Base-by-base conservation (phyloP, 2,329 filamentous ascomycete species). In the Geosmithia morbida region DNA sequence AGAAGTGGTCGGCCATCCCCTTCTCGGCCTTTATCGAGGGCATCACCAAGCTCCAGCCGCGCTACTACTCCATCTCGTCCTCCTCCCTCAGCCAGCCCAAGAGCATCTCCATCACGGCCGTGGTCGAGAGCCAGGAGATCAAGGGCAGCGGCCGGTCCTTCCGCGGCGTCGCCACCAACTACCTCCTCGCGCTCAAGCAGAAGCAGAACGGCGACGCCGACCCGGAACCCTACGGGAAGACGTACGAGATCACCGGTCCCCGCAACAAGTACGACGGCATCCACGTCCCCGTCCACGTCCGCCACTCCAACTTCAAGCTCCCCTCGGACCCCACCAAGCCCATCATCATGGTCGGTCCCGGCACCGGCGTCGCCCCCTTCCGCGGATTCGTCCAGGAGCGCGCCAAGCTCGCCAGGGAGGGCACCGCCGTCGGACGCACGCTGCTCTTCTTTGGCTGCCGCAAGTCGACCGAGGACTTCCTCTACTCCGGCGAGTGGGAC, bases 41-140 rank as follows among this genome's bases (percentile, higher is more conserved):
- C 54, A 67, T 98, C 51, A 86, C 82, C 67, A 97, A 96, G 72
- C 80, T 98, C 49, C 92, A 98, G 66, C 90, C 92, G 40, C 87
- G 92, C 45, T 98, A 97, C 74, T 98, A 98, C 72, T 98, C 94
- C 45, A 98, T 98, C 64, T 98, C 92, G 2, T 98, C 94, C 1
- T 97, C 92, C 1, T 96, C 92, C 7, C 65, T 88, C 8, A 89
- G 94, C 16, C 89, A 98, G 62, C 89, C 92, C 62, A 83, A 94
- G 67, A 90, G 88, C 70, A 88, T 98, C 54, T 87, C 92, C 51
- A 85, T 98, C 58, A 98, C 92, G 16, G 90, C 90, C 49, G 84
- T 97, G 41, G 90, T 98, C 50, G 92, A 97, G 64, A 87, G 83
- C 13, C 76, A 88, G 55, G 68, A 78, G 50, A 77, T 94, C 53